phyloP scores from a whole-genome alignment of 1,284 basidiomycete genomes.

The Ustilago hordei region DNA sequence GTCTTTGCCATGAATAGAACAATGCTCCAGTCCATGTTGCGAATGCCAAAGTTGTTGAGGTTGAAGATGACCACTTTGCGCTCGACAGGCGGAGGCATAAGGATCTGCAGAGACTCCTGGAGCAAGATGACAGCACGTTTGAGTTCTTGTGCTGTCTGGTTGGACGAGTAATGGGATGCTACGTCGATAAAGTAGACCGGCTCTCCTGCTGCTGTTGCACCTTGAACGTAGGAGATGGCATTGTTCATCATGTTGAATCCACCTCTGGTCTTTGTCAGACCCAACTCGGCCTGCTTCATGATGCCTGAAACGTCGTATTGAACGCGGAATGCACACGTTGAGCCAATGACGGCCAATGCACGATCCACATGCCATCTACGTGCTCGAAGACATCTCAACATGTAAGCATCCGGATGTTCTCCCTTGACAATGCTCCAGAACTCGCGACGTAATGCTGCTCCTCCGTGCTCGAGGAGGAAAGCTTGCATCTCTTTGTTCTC shows the following conservation, averaged over 20 bases:
- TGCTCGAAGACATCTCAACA: conserved; percentile 70
- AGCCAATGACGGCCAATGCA: conserved; percentile 60
- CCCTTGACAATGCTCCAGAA: conserved; percentile 66
- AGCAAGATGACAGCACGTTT: conserved; percentile 58
- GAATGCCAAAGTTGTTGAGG: conserved; percentile 63
- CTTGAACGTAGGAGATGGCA: conserved; percentile 59
- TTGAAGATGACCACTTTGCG: conserved; percentile 66
- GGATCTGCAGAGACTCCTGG: conserved; percentile 53
- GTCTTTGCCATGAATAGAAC: conserved; percentile 68
- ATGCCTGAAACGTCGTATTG: conserved; percentile 57
- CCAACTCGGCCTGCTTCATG: conserved; percentile 55
- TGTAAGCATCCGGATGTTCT: conserved; percentile 65
- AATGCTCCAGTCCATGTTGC: conserved; percentile 65
- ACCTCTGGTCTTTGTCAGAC: conserved; percentile 52
- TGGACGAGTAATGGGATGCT: conserved; percentile 59
- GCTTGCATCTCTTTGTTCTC: conserved; percentile 64
- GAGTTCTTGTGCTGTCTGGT: conserved; percentile 64
- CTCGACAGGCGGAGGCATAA: conserved; percentile 65
- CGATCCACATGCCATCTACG: conserved; percentile 65
- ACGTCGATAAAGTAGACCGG: conserved; percentile 66
- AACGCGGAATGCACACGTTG: conserved; percentile 48
- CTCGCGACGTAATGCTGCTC: conserved; percentile 52
- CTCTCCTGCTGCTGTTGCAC: conserved; percentile 55
- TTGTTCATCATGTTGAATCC: conserved; percentile 62
- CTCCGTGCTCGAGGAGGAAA: conserved; percentile 60